Conservation (phyloP, 176 grass and related monocot genomes). For the Musa acuminata region DNA sequence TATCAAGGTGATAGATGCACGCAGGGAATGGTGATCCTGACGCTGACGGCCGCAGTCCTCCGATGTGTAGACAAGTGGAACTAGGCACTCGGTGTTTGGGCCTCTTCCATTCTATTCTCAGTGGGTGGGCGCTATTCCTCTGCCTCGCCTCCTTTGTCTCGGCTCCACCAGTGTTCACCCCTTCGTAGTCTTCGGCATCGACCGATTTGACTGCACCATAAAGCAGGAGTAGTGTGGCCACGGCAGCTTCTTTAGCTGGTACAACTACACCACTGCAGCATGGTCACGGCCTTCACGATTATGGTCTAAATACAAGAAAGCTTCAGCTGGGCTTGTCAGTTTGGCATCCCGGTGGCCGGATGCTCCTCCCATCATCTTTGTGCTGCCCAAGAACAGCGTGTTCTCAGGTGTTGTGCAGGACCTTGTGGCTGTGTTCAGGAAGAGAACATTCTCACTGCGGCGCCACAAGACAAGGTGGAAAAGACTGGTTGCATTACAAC, state of each 20-base stretch:
- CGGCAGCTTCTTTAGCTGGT: constrained; percentile 82
- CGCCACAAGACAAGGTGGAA: no score
- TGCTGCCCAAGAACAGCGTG: constrained; percentile 41
- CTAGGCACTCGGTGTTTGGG: constrained; percentile 6
- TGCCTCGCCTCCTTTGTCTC: constrained; percentile 36
- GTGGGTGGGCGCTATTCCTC: constrained; percentile 21
- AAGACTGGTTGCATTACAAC: no score
- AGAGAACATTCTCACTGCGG: constrained; percentile 8
- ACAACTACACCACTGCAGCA: constrained; percentile 58
- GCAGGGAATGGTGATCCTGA: constrained; percentile 65
- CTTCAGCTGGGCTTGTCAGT: constrained; percentile 49
- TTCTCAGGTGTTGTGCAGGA: constrained; percentile 30
- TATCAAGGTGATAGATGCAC: not conserved
- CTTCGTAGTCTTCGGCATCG: constrained; percentile 54
- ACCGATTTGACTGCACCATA: constrained; percentile 48
- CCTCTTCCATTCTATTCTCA: constrained; percentile 22
- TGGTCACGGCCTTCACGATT: constrained; percentile 32
- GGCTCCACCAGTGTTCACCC: constrained; percentile 56
- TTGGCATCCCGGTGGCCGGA: constrained; percentile 45
- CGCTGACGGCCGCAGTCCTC: constrained; percentile 44
- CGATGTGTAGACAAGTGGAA: constrained; percentile 13
- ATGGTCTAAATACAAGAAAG: constrained; percentile 68
- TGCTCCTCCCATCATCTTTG: constrained; percentile 35
- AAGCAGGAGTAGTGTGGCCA: constrained; percentile 41
- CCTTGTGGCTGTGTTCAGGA: constrained; percentile 29